phyloP scores from a whole-genome alignment of 352 stramenopile species.

The Phytopythium vexans region DNA sequence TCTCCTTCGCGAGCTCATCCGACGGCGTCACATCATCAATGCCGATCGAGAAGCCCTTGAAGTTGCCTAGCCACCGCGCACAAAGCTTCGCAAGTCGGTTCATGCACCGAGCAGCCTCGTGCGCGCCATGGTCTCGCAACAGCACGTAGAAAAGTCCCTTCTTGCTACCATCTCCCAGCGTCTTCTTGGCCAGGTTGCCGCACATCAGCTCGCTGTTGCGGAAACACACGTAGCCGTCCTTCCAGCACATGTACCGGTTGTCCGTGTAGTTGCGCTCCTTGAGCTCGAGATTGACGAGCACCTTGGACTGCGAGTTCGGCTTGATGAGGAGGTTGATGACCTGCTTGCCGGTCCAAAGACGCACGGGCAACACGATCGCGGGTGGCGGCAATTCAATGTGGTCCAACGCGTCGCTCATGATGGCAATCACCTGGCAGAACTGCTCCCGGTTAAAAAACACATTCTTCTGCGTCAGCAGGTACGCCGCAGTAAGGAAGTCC shows the following conservation, averaged over 20 bases:
- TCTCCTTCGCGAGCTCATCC: slow-evolving; percentile 91
- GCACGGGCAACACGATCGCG: slow-evolving; percentile 68
- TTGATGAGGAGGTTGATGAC: slow-evolving; percentile 87
- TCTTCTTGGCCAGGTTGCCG: slow-evolving; percentile 99
- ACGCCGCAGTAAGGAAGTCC: slow-evolving; percentile 99
- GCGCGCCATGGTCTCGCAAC: slow-evolving; percentile 92
- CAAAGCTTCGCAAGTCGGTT: slow-evolving; percentile 98
- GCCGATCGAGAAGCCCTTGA: slow-evolving; percentile 89
- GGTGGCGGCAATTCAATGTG: slow-evolving; percentile 88
- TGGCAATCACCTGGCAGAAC: slow-evolving; percentile 95
- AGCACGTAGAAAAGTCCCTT: slow-evolving; percentile 98
- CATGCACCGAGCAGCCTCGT: slow-evolving; percentile 95
- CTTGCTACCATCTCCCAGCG: slow-evolving; percentile 97
- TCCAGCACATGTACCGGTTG: slow-evolving; percentile 96
- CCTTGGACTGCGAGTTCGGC: slow-evolving; percentile 86
- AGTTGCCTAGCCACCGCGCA: slow-evolving; percentile 96
- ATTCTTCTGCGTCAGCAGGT: slow-evolving; percentile 98
- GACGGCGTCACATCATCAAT: slow-evolving; percentile 99
- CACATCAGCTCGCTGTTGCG: slow-evolving; percentile 97
- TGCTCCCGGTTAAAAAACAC: slow-evolving; percentile 97
- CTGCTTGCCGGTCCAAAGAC: slow-evolving; percentile 99
- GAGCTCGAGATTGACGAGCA: slow-evolving; percentile 83
- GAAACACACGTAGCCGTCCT: slow-evolving; percentile 97
- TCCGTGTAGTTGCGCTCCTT: slow-evolving; percentile 96
- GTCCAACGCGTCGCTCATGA: slow-evolving; percentile 95